phyloP scores from a whole-genome alignment of 139 green algal genomes.

The Chara braunii region DNA sequence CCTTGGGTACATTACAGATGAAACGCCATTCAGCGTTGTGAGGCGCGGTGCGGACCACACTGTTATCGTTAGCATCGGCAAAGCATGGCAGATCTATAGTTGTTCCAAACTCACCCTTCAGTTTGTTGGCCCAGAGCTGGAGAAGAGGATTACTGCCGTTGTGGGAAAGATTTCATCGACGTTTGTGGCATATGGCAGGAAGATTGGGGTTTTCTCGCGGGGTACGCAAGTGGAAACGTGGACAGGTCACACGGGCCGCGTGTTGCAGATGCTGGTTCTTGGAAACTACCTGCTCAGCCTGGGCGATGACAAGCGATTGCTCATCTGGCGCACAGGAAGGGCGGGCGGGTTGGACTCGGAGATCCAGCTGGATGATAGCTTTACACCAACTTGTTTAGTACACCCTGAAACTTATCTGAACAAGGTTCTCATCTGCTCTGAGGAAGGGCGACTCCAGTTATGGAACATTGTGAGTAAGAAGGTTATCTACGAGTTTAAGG shows the following conservation, averaged over 20 bases:
- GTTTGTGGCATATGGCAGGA: slow-evolving; percentile 64
- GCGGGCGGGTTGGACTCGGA: background rate
- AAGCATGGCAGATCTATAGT: slow-evolving; percentile 89
- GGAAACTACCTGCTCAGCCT: slow-evolving; percentile 73
- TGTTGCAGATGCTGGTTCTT: slow-evolving; percentile 69
- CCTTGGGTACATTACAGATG: slow-evolving; percentile 82
- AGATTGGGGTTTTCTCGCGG: slow-evolving; percentile 59
- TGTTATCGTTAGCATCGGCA: slow-evolving; percentile 79
- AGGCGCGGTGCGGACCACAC: slow-evolving; percentile 67
- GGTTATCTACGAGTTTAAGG: slow-evolving; percentile 68
- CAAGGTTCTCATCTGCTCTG: slow-evolving; percentile 67
- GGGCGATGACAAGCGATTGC: slow-evolving; percentile 51
- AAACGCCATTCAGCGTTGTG: slow-evolving; percentile 71
- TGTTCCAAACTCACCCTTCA: slow-evolving; percentile 23
- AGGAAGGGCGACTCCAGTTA: slow-evolving; percentile 71
- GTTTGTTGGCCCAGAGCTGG: slow-evolving; percentile 54
- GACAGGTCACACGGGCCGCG: slow-evolving; percentile 18
- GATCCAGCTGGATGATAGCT: slow-evolving; percentile 42
- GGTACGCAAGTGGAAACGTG: slow-evolving; percentile 21
- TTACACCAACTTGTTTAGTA: slow-evolving; percentile 70
- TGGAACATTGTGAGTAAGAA: slow-evolving; percentile 72
- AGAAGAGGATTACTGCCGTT: slow-evolving; percentile 59
- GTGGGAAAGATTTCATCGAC: slow-evolving; percentile 70
- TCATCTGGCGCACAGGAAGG: slow-evolving; percentile 52
- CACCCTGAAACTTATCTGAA: slow-evolving; percentile 97